Base-by-base conservation (phyloP, 1,139 yeast genomes). In the Yamadazyma dushanensis region DNA sequence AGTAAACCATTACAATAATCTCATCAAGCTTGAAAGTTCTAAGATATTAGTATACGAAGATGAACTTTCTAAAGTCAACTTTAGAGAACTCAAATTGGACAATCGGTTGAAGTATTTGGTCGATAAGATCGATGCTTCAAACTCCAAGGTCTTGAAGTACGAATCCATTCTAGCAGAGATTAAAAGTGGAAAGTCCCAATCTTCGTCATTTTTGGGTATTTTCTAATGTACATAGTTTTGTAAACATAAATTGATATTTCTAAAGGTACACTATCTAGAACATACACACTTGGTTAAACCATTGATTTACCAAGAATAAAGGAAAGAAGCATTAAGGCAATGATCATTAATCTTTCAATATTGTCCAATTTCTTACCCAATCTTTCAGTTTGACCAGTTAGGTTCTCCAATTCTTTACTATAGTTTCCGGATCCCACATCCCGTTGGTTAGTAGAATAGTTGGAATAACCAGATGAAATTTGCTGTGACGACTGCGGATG, bases 21-120 rank as follows among this genome's bases (percentile, higher is more conserved):
- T 81, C 38, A 73, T 87, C 32, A 59, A 68, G 9, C 57, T 76
- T 35, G 95, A 88, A 51, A 75, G 75, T n/a, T 69, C 66, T 4
- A 78, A 83, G 54, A 83, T 92, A 39, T 56, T 63, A 37, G 74
- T 72, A 45, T 68, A 75, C 50, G 97, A 90, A 54, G 79, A 72
- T 17, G 97, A 92, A 52, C 64, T 92, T 34, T 63, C 66, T n/a
- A 69, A 68, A 22, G 68, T 88, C 36, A 40, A 45, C 23, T 46
- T 45, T 26, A 71, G 79, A 1, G 57, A 59, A 31, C 61, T 76
- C 28, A 69, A 70, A 2, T 72, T 85, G 51, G 77, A 70, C 42
- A 69, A 72, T 16, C 71, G 97, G 51, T 57, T 84, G 36, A 74
- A 74, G 16, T 89, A 83, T 49, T 59, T 90, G 34, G 72, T 82